Conservation (phyloP, 2,329 filamentous ascomycete species). For the Rhynchosporium secalis region DNA sequence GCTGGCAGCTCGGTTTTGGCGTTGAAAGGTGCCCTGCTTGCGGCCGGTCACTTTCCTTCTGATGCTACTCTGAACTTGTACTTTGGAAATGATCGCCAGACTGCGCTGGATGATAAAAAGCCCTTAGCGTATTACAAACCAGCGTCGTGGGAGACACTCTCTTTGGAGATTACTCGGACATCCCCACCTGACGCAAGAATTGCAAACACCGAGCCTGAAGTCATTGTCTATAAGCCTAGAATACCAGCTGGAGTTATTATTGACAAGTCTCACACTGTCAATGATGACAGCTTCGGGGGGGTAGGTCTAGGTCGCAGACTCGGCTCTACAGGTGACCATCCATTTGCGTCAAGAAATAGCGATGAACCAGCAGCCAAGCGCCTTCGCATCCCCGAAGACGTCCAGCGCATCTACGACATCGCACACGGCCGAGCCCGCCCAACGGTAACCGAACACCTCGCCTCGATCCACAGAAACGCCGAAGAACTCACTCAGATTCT, state of each 20-base stretch:
- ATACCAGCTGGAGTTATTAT: not conserved
- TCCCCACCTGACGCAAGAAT: not conserved
- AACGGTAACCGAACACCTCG: constrained; percentile 13
- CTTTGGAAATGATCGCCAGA: constrained; percentile 14
- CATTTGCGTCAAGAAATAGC: not conserved
- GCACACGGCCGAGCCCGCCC: constrained; percentile 1
- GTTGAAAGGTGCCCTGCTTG: constrained; percentile 22
- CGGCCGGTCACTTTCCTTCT: constrained; percentile 20
- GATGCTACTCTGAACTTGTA: constrained; percentile 20
- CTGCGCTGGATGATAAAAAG: constrained; percentile 11
- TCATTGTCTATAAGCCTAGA: not conserved
- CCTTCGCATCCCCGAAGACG: not conserved
- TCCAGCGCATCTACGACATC: constrained; percentile 12
- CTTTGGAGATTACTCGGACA: not conserved
- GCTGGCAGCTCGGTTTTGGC: constrained; percentile 14
- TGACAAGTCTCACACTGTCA: not conserved
- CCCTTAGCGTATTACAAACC: constrained; percentile 1
- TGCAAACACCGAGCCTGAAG: not conserved
- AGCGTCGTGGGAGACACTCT: constrained; percentile 1
- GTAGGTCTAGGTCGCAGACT: not conserved
- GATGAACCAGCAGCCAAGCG: not conserved
- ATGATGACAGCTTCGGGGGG: not conserved
- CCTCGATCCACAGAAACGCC: not conserved
- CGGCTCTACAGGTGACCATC: not conserved
- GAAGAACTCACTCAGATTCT: not conserved